These are phyloP conservation scores for Caulochytrium protostelioides DNA, from an alignment of 371 early-diverging fungal genomes.

Conservation along the genomic window DNA sequence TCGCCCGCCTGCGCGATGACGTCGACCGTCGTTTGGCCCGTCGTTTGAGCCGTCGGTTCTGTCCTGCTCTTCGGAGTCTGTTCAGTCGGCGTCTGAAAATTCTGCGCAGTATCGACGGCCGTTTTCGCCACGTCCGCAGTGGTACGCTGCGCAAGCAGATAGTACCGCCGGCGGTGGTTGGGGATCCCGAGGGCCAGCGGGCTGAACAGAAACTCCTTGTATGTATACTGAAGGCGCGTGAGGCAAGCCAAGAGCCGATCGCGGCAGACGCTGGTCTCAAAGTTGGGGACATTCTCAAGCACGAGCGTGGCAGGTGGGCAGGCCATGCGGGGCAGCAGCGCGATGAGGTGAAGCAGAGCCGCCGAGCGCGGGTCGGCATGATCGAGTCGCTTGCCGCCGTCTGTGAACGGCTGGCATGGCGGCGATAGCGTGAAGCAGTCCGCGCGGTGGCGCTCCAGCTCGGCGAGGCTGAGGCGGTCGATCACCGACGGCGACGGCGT, in stretches of 20 bases:
- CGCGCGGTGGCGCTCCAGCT: neutral
- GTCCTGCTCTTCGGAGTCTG: too few relatives aligned
- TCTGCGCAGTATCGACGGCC: too few relatives aligned
- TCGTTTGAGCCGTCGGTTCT: too few relatives aligned
- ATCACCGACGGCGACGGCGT: slow-evolving; percentile 1
- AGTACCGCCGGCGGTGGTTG: slow-evolving; percentile 1
- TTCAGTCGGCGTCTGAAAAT: too few relatives aligned
- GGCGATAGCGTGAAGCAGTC: slow-evolving; percentile 5
- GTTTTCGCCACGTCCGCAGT: too few relatives aligned
- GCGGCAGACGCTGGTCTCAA: slow-evolving; percentile 9
- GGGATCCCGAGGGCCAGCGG: slow-evolving; percentile 1
- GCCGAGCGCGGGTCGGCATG: slow-evolving; percentile 18
- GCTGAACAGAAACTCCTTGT: neutral
- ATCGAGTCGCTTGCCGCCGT: slow-evolving; percentile 17
- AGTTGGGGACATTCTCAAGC: slow-evolving; percentile 33
- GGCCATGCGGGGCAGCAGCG: slow-evolving; percentile 6
- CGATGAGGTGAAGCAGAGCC: slow-evolving; percentile 17
- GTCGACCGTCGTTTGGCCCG: too few relatives aligned
- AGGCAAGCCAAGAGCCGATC: neutral
- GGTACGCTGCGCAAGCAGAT: slow-evolving; percentile 1
- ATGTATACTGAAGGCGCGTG: neutral
- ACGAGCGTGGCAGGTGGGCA: slow-evolving; percentile 15
- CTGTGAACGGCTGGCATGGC: slow-evolving; percentile 5
- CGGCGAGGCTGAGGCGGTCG: slow-evolving; percentile 1
- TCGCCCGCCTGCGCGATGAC: too few relatives aligned